phyloP scores from a whole-genome alignment of 2,329 filamentous ascomycete genomes.

The Arthrobotrys sinensis region DNA sequence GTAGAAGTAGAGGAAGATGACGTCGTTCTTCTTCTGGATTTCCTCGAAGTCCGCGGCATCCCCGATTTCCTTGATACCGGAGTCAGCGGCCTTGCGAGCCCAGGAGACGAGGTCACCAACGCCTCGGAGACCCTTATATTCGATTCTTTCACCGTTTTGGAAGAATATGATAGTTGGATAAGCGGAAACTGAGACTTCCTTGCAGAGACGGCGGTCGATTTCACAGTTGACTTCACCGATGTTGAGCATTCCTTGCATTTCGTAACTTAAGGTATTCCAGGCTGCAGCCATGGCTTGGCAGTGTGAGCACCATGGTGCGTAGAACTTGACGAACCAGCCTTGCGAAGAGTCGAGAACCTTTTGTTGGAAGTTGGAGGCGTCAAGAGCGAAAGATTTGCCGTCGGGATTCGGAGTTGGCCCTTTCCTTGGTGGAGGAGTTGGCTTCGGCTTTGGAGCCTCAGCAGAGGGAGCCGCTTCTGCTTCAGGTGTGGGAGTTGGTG shows the following conservation, averaged over 20 bases:
- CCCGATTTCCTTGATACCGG: conserved; percentile 82
- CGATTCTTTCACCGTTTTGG: conserved; percentile 88
- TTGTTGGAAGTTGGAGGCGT: conserved; percentile 86
- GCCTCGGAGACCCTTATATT: conserved; percentile 92
- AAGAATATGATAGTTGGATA: conserved; percentile 96
- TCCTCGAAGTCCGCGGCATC: conserved; percentile 82
- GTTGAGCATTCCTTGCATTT: conserved; percentile 91
- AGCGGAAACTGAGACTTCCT: conserved; percentile 83
- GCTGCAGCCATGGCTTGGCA: conserved; percentile 92
- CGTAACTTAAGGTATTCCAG: conserved; percentile 90
- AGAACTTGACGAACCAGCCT: conserved; percentile 99
- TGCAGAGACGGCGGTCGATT: conserved; percentile 86
- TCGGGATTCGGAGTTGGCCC: conserved; percentile 76
- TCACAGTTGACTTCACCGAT: conserved; percentile 98
- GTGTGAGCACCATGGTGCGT: conserved; percentile 96
- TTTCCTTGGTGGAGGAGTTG: conserved; percentile 40
- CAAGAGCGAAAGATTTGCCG: conserved; percentile 82
- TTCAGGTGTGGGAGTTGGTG: conserved; percentile 67
- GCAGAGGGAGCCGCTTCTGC: conserved; percentile 54
- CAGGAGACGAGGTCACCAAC: conserved; percentile 91
- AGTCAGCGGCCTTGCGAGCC: conserved; percentile 86
- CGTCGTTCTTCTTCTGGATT: conserved; percentile 89
- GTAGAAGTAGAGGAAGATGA: conserved; percentile 98
- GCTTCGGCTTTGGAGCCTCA: conserved; percentile 19
- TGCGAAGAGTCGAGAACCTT: conserved; percentile 89